A percentile compares a stretch with the other conserved stretches of the same genome.
These are phyloP conservation scores for Aspergillus fumigatus DNA, from an alignment of 2,329 filamentous ascomycete genomes.

Conservation along the genomic window DNA sequence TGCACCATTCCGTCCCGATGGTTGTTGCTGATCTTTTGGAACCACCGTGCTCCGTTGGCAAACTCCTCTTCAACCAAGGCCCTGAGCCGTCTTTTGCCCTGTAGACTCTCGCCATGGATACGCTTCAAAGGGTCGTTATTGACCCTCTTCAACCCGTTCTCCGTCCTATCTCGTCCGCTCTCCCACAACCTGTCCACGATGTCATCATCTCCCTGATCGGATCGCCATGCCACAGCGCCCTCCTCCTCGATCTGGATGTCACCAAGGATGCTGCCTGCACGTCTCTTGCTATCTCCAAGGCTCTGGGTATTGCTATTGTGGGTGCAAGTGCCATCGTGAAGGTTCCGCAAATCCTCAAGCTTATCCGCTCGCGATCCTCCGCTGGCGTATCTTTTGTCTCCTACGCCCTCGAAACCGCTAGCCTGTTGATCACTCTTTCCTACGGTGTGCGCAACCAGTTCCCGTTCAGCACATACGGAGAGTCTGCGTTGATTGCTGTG, in stretches of 20 bases:
- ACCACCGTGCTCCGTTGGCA: background rate
- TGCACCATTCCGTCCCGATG: background rate
- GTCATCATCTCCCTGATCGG: constrained; percentile 76
- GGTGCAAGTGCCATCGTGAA: constrained; percentile 88
- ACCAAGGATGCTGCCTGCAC: constrained; percentile 71
- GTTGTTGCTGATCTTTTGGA: background rate
- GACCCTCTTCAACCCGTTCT: constrained; percentile 47
- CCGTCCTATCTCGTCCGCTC: constrained; percentile 64
- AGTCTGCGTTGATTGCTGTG: constrained; percentile 83
- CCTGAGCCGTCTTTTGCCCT: background rate
- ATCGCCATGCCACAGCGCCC: constrained; percentile 74
- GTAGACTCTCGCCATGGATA: constrained; percentile 31
- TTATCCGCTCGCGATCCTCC: constrained; percentile 73
- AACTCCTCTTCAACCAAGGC: background rate
- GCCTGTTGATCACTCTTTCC: constrained; percentile 82
- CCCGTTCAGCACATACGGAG: constrained; percentile 94
- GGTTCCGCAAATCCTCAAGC: constrained; percentile 93
- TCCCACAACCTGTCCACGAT: constrained; percentile 70
- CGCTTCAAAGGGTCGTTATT: constrained; percentile 37
- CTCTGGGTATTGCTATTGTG: constrained; percentile 88
- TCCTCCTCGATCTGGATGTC: constrained; percentile 77
- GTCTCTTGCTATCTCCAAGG: constrained; percentile 88
- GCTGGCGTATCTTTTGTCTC: constrained; percentile 83
- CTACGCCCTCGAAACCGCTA: constrained; percentile 85
- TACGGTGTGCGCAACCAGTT: constrained; percentile 91